Evolutionary conservation across 352 stramenopile species (phyloP).

Genomic region (Globisporangium takayamanum): DNA sequence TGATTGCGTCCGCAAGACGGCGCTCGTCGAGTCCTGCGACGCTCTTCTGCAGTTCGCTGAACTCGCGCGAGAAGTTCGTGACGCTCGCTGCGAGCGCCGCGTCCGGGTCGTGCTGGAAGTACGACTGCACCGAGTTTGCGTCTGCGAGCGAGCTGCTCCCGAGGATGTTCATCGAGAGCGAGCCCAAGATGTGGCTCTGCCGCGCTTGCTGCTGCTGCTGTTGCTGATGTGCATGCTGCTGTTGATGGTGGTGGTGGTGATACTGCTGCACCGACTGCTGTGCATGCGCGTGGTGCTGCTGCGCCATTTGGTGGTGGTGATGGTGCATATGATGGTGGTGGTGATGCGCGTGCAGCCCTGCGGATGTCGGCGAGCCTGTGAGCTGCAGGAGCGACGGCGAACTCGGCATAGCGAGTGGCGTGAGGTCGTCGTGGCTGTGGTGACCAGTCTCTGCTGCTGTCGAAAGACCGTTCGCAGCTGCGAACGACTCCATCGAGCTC

Average conservation of each 20-base stretch:
- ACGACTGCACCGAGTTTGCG: conserved; percentile 22
- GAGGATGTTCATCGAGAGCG: conserved; percentile 13
- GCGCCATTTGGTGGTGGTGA: conserved; percentile 3
- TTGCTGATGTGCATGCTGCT: conserved; percentile 12
- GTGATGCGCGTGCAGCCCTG: conserved; percentile 9
- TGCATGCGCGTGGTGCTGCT: conserved; percentile 7
- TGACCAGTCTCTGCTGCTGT: conserved; percentile 4
- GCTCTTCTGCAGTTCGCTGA: conserved; percentile 41
- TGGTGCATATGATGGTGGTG: conserved; percentile 7
- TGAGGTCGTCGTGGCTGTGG: conserved; percentile 15
- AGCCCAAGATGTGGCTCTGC: conserved; percentile 10
- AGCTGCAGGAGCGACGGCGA: conserved; percentile 46
- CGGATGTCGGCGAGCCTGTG: conserved; percentile 23
- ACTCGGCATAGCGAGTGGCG: conserved; percentile 33
- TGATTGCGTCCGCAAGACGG: conserved; percentile 15
- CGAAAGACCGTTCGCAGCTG: conserved; percentile 9
- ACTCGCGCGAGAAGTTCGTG: conserved; percentile 22
- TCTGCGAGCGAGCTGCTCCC: conserved; percentile 5
- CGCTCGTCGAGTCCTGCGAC: conserved; percentile 32
- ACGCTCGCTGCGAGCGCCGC: conserved; percentile 4
- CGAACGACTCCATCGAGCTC: conserved; percentile 18
- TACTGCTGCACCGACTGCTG: conserved; percentile 1
- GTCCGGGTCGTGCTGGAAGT: conserved; percentile 32
- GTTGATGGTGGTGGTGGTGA: neutral
- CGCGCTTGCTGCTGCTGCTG: conserved; percentile 12